These are phyloP conservation scores for Sporobolomyces pararoseus DNA, from an alignment of 768 basidiomycete genomes.

Conservation along the genomic window DNA sequence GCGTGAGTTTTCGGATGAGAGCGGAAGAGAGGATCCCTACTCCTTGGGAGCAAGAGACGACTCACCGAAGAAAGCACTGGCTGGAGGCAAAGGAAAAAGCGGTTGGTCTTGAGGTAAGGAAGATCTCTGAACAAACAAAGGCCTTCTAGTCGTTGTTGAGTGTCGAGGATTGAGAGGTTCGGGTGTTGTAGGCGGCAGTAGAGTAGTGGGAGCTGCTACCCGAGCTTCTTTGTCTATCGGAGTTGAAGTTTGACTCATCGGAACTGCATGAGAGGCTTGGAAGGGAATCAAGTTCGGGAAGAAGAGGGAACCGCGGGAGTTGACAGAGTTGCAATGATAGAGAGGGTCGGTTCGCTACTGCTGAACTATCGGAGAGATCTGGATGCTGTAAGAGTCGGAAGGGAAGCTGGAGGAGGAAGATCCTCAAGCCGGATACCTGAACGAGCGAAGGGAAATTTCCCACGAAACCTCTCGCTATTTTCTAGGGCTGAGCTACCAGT, in stretches of 20 bases:
- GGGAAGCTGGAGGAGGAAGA: no score
- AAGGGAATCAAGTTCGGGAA: background rate
- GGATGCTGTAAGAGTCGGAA: no score
- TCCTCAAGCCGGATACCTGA: no score
- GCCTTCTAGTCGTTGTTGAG: background rate
- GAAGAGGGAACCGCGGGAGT: background rate
- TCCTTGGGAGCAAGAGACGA: background rate
- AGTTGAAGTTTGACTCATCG: background rate
- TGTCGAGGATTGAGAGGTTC: background rate
- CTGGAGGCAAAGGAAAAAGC: slow-evolving; percentile 21
- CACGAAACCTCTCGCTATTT: no score
- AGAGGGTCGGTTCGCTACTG: background rate
- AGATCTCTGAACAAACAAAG: background rate
- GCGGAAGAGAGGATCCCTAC: background rate
- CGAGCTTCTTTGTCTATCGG: background rate
- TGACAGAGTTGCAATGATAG: background rate
- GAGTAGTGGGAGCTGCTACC: background rate
- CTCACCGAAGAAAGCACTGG: slow-evolving; percentile 37
- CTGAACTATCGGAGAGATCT: no score
- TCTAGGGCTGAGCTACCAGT: no score
- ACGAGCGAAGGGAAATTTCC: no score
- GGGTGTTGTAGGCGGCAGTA: background rate
- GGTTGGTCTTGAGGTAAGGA: background rate
- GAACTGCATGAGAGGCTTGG: background rate
- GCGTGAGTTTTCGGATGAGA: background rate